Conservation (phyloP, 352 stramenopile species). For the Globisporangium perplexum region DNA sequence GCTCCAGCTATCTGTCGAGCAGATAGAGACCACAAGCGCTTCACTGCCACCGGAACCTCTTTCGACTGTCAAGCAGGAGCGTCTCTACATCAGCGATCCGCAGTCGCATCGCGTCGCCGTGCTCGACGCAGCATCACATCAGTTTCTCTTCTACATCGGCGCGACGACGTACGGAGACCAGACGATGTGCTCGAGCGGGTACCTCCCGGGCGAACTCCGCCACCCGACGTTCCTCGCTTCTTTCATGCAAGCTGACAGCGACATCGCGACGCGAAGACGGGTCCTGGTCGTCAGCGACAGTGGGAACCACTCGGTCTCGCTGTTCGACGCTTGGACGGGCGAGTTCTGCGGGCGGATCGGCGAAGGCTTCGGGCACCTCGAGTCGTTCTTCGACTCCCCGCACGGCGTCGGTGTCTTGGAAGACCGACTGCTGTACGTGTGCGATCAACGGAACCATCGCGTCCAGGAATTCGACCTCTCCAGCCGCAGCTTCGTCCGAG, state of each 20-base stretch:
- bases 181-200: conserved; percentile 39
- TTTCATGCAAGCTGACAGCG: conserved; percentile 1
- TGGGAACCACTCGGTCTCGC: conserved; percentile 51
- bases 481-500: conserved; percentile 13
- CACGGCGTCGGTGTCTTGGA: conserved; percentile 44
- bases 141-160: conserved; percentile 39
- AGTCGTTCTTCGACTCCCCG: conserved; percentile 46
- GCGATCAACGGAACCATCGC: conserved; percentile 66
- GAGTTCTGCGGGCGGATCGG: conserved; percentile 38
- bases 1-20: conserved; percentile 12
- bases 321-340: conserved; percentile 38
- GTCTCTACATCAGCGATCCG: conserved; percentile 49
- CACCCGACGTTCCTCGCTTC: conserved; percentile 36
- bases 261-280: not conserved
- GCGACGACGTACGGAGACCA: conserved; percentile 52
- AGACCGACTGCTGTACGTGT: conserved; percentile 39
- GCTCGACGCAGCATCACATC: conserved; percentile 14
- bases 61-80: not conserved
- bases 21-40: not conserved
- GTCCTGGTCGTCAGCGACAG: conserved; percentile 47
- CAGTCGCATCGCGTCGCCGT: conserved; percentile 47
- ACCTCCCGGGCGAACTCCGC: conserved; percentile 40
- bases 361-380: conserved; percentile 42
- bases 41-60: not conserved
- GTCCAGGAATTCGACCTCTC: conserved; percentile 51